phyloP scores from a whole-genome alignment of 306 rosid species.

The Abrus pulchellus region DNA sequence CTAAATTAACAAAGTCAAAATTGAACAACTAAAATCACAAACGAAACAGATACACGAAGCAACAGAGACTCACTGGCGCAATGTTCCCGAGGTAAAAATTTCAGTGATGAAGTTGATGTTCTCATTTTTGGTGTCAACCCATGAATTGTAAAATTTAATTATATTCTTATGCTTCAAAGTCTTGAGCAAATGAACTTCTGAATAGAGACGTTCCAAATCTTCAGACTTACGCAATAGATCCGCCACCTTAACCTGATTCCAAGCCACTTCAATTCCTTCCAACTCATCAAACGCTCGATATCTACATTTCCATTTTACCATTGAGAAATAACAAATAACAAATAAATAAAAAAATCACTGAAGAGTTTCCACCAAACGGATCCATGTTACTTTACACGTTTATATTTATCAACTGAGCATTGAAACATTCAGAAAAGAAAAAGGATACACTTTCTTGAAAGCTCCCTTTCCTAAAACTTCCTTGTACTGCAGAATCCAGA shows the following conservation, averaged over 20 bases:
- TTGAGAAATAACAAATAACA: conserved; percentile 58
- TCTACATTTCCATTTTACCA: conserved; percentile 60
- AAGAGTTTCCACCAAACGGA: neutral
- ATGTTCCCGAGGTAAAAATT: conserved; percentile 92
- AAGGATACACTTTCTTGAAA: conserved; percentile 99
- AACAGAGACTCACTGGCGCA: conserved; percentile 82
- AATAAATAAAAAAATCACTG: neutral
- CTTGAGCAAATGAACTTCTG: conserved; percentile 94
- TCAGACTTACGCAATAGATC: conserved; percentile 83
- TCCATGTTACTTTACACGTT: neutral
- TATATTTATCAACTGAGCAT: neutral
- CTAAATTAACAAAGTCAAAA: conserved; percentile 56
- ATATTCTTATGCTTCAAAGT: conserved; percentile 96
- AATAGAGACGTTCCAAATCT: conserved; percentile 90
- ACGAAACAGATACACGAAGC: neutral
- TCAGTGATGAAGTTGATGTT: conserved; percentile 93
- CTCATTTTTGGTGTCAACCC: conserved; percentile 85
- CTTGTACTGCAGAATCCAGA: conserved; percentile 74
- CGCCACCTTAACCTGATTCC: conserved; percentile 96
- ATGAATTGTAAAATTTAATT: conserved; percentile 86
- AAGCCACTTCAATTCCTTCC: conserved; percentile 99
- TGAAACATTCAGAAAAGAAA: conserved; percentile 21
- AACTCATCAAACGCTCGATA: conserved; percentile 95
- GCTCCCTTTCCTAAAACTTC: conserved; percentile 95
- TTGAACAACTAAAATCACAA: conserved; percentile 16